Conservation (phyloP, 306 rosid species). For the Corylus heterophylla region DNA sequence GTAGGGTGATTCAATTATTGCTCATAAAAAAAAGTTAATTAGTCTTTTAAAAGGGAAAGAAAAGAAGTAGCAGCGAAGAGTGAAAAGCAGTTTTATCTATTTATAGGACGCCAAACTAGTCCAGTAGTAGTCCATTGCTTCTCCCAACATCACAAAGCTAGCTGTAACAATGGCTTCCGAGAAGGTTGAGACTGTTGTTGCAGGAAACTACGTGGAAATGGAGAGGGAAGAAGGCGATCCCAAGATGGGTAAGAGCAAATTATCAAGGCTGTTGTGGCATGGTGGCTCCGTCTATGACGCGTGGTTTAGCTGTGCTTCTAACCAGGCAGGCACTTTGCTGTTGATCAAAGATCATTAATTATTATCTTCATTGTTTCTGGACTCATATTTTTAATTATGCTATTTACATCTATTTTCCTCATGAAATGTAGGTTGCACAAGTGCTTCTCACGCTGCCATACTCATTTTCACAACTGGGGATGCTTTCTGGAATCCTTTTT, state of each 20-base stretch:
- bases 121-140: constrained; percentile 27
- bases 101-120: constrained; percentile 32
- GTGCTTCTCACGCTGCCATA: constrained; percentile 94
- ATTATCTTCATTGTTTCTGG: background rate
- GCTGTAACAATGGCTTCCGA: constrained; percentile 80
- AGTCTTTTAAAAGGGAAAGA: constrained; percentile 21
- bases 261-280: constrained; percentile 76
- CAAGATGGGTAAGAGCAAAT: constrained; percentile 49
- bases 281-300: constrained; percentile 99
- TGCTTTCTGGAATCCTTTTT: constrained; percentile 86
- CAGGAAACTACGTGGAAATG: constrained; percentile 94
- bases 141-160: constrained; percentile 24
- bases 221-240: constrained; percentile 72
- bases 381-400: background rate
- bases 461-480: constrained; percentile 94
- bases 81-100: constrained; percentile 42
- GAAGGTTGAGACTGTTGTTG: constrained; percentile 93
- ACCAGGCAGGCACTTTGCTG: constrained; percentile 54
- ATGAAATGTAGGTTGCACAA: constrained; percentile 82
- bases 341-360: constrained; percentile 7
- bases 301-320: constrained; percentile 97
- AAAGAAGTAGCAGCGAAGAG: constrained; percentile 25
- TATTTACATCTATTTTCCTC: constrained; percentile 2
- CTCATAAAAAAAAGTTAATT: constrained; percentile 19
- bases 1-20: constrained; percentile 44